These are phyloP conservation scores for Fusarium sp. DNA, from an alignment of 2,329 filamentous ascomycete genomes.

Conservation along the genomic window DNA sequence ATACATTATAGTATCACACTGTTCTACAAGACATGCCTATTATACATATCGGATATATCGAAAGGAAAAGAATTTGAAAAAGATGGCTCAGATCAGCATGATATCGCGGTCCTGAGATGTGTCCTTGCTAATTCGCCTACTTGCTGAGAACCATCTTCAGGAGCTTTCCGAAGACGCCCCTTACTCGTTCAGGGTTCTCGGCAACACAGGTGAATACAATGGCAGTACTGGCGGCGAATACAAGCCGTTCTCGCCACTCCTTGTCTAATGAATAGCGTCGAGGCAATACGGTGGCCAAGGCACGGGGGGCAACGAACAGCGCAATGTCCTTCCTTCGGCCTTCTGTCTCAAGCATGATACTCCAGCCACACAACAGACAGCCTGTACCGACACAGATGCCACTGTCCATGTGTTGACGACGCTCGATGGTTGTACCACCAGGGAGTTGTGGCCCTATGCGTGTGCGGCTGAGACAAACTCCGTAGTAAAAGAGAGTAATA, in stretches of 20 bases:
- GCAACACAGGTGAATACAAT: slow-evolving; percentile 76
- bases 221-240: slow-evolving; percentile 76
- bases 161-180: slow-evolving; percentile 76
- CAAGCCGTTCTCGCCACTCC: slow-evolving; percentile 75
- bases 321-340: slow-evolving; percentile 79
- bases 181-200: slow-evolving; percentile 72
- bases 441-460: slow-evolving; percentile 78
- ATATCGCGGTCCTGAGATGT: background rate
- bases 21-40: background rate
- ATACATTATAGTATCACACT: slow-evolving; percentile 24
- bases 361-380: slow-evolving; percentile 84
- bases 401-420: slow-evolving; percentile 66
- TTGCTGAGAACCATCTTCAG: slow-evolving; percentile 63
- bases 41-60: background rate
- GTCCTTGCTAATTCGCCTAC: slow-evolving; percentile 34
- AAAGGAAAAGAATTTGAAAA: background rate
- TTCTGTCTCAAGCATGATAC: slow-evolving; percentile 78
- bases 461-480: slow-evolving; percentile 82
- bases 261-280: slow-evolving; percentile 72
- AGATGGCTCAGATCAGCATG: background rate
- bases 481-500: slow-evolving; percentile 85
- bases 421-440: slow-evolving; percentile 59
- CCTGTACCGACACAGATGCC: slow-evolving; percentile 78
- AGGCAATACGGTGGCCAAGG: slow-evolving; percentile 79
- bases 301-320: slow-evolving; percentile 84